Conservation (phyloP, 345 rosid genomes). For the Iberis pinnata region DNA sequence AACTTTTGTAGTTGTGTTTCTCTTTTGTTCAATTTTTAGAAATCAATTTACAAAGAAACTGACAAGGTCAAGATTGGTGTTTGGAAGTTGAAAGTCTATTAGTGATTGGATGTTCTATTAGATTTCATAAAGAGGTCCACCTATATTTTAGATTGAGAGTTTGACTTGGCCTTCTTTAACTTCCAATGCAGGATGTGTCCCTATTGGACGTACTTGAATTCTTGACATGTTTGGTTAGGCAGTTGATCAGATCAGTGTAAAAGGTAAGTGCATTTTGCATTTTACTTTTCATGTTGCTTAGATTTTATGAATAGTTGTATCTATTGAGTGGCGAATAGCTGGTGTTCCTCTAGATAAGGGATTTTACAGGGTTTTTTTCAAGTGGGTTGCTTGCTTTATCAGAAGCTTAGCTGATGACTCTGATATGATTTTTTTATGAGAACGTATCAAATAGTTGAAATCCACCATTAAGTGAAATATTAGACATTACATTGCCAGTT, state of each 20-base stretch:
- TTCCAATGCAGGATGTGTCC: constrained; percentile 52
- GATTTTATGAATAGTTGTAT: too few species aligned
- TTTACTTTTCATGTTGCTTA: constrained; percentile 4
- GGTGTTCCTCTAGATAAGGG: too few species aligned
- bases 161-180: neutral
- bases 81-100: too few species aligned
- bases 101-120: too few species aligned
- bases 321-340: too few species aligned
- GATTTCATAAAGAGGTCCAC: neutral
- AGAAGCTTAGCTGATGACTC: too few species aligned
- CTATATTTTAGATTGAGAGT: neutral
- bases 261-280: constrained; percentile 38
- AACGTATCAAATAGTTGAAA: too few species aligned
- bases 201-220: constrained; percentile 85
- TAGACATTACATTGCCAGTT: too few species aligned
- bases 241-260: constrained; percentile 88
- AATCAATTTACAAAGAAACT: constrained; percentile 72
- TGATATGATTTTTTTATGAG: too few species aligned
- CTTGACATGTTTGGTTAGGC: constrained; percentile 79
- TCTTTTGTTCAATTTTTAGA: constrained; percentile 42
- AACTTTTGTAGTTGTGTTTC: constrained; percentile 11
- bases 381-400: too few species aligned
- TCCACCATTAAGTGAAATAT: too few species aligned
- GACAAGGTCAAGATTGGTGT: constrained; percentile 65
- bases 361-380: too few species aligned